phyloP scores from a whole-genome alignment of 768 basidiomycete species.

The Leccinum boreale region DNA sequence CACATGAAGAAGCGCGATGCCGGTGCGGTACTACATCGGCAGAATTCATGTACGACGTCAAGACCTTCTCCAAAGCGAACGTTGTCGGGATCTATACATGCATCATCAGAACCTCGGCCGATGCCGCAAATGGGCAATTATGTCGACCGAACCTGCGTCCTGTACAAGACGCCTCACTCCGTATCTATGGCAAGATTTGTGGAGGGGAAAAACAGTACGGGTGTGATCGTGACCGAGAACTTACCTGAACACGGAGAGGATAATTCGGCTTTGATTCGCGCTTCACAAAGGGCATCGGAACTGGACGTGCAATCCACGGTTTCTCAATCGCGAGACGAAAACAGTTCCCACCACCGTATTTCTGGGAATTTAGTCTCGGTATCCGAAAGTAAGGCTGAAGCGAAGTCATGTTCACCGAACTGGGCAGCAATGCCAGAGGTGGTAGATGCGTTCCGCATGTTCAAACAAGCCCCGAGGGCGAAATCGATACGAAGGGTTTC shows the following conservation, averaged over 20 bases:
- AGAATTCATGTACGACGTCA: neutral
- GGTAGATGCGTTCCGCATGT: conserved; percentile 13
- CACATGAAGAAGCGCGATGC: neutral
- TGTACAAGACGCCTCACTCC: neutral
- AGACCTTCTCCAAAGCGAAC: conserved; percentile 3
- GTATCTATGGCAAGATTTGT: neutral
- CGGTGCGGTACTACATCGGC: neutral
- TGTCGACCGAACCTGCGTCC: neutral
- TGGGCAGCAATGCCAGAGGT: conserved; percentile 20
- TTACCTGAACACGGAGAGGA: neutral
- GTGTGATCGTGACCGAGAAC: neutral
- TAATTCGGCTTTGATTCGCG: conserved; percentile 12
- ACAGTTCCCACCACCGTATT: neutral
- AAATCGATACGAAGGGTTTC: conserved; percentile 8
- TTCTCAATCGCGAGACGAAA: neutral
- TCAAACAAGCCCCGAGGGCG: conserved; percentile 5
- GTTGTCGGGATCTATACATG: conserved; percentile 14
- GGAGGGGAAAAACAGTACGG: neutral
- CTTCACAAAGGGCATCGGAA: neutral
- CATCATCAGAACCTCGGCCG: neutral
- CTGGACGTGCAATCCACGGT: neutral
- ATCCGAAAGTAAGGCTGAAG: neutral
- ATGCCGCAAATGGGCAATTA: neutral
- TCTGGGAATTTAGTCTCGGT: neutral
- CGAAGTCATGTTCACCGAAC: conserved; percentile 2